phyloP scores from a whole-genome alignment of 1,284 basidiomycete genomes.

The Ceratobasidium sp. region DNA sequence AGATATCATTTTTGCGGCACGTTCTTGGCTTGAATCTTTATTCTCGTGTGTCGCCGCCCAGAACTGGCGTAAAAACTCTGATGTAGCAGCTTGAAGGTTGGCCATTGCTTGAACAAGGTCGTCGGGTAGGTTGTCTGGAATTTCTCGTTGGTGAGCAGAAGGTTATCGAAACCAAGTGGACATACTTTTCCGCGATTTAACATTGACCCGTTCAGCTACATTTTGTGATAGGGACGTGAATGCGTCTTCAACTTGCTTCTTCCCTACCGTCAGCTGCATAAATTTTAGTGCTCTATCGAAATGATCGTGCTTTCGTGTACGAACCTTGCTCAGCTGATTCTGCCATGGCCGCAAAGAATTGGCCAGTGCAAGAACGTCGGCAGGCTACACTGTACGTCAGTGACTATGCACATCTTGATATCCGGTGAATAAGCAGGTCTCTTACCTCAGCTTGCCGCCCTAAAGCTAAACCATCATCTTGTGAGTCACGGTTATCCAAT shows the following conservation, averaged over 20 bases:
- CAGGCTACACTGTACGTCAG: constrained; percentile 13
- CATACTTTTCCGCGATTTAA: constrained; percentile 73
- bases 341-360: constrained; percentile 19
- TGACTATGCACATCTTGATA: background rate
- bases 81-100: constrained; percentile 89
- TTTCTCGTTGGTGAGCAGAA: constrained; percentile 13
- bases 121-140: constrained; percentile 82
- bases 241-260: constrained; percentile 73
- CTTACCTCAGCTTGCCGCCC: constrained; percentile 28
- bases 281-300: constrained; percentile 1
- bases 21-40: constrained; percentile 65
- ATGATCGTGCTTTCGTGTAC: background rate
- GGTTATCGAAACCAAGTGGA: constrained; percentile 42
- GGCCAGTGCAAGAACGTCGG: background rate
- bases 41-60: constrained; percentile 86
- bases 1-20: constrained; percentile 83
- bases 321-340: constrained; percentile 22
- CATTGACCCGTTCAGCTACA: constrained; percentile 75
- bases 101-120: constrained; percentile 83
- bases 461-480: background rate
- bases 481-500: background rate
- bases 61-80: constrained; percentile 96
- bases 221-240: constrained; percentile 82
- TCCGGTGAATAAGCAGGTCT: background rate
- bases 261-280: constrained; percentile 71